Percentiles rank a stretch among this genome's conserved stretches.
Evolutionary conservation across 108 stramenopile species (phyloP).

Genomic region (Licmophora abbreviata): DNA sequence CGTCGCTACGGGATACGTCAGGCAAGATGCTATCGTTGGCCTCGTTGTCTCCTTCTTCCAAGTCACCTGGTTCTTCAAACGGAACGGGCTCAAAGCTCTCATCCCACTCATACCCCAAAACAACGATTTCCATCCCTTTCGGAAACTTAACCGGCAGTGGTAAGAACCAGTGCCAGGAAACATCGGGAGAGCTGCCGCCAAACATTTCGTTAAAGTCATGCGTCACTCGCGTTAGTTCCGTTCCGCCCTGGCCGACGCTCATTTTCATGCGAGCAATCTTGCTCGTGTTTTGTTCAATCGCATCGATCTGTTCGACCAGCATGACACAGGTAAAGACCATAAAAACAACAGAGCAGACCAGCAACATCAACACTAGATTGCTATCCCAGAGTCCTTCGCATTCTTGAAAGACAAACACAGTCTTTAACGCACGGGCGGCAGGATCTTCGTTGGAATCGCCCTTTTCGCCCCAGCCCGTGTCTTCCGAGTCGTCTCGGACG

Average conservation of each 20-base stretch:
- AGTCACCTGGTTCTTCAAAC: conserved; percentile 36
- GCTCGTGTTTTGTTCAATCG: conserved; percentile 75
- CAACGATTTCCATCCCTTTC: conserved; percentile 56
- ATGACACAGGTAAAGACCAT: conserved; percentile 94
- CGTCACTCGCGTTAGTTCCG: conserved; percentile 46
- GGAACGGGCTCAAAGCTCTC: conserved; percentile 32
- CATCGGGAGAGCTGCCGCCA: conserved; percentile 61
- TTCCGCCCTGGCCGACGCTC: conserved; percentile 62
- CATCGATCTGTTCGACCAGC: conserved; percentile 88
- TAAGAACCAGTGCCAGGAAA: conserved; percentile 74
- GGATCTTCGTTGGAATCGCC: not conserved
- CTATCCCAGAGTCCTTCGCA: conserved; percentile 8
- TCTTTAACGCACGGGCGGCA: not conserved
- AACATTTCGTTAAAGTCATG: conserved; percentile 92
- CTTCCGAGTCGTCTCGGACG: not conserved
- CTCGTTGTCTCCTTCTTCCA: not conserved
- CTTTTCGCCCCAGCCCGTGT: not conserved
- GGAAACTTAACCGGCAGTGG: conserved; percentile 62
- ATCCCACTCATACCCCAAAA: conserved; percentile 75
- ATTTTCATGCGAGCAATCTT: conserved; percentile 93
- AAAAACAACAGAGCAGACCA: conserved; percentile 69
- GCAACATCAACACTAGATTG: conserved; percentile 15
- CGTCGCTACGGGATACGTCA: too few relatives aligned
- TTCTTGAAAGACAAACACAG: not conserved
- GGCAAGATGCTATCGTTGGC: conserved; percentile 5